Evolutionary conservation across 2,329 filamentous ascomycete species (phyloP).

Genomic region (Colletotrichum tofieldiae): DNA sequence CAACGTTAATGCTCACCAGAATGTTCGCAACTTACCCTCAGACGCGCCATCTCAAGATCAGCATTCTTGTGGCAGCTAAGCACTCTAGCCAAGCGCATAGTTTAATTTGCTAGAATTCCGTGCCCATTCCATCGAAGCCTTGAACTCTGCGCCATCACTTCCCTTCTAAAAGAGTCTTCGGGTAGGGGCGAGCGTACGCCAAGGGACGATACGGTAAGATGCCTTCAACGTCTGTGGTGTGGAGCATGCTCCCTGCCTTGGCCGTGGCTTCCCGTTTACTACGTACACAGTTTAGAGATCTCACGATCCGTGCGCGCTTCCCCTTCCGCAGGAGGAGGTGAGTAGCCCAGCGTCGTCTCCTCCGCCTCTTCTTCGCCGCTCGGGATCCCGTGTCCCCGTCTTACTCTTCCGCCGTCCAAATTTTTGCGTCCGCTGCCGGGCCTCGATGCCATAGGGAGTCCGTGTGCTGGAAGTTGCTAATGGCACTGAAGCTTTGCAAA

Average conservation of each 20-base stretch:
- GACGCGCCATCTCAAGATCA: conserved; percentile 26
- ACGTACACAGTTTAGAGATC: background rate
- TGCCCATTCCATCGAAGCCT: conserved; percentile 36
- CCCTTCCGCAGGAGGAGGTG: background rate
- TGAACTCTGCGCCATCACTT: conserved; percentile 24
- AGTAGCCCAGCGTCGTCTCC: background rate
- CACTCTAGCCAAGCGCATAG: conserved; percentile 25
- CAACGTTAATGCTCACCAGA: conserved; percentile 34
- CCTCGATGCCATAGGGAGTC: conserved; percentile 19
- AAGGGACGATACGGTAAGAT: conserved; percentile 22
- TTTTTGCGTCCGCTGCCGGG: conserved; percentile 32
- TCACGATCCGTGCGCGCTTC: conserved; percentile 10
- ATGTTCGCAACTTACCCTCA: conserved; percentile 33
- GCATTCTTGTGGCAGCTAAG: conserved; percentile 36
- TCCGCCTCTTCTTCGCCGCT: conserved; percentile 1
- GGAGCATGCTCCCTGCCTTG: conserved; percentile 25
- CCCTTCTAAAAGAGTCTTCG: conserved; percentile 26
- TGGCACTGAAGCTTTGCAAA: conserved; percentile 32
- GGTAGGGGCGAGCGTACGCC: conserved; percentile 16
- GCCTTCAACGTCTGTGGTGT: conserved; percentile 35
- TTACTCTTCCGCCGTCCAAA: conserved; percentile 8
- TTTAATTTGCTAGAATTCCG: conserved; percentile 33
- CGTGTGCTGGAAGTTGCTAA: conserved; percentile 30
- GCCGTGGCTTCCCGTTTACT: background rate
- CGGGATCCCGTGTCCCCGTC: conserved; percentile 9